Evolutionary conservation across 306 rosid genomes (phyloP), one percentile per base, ranked within the genome.

Genomic region (Prunus mira): DNA sequence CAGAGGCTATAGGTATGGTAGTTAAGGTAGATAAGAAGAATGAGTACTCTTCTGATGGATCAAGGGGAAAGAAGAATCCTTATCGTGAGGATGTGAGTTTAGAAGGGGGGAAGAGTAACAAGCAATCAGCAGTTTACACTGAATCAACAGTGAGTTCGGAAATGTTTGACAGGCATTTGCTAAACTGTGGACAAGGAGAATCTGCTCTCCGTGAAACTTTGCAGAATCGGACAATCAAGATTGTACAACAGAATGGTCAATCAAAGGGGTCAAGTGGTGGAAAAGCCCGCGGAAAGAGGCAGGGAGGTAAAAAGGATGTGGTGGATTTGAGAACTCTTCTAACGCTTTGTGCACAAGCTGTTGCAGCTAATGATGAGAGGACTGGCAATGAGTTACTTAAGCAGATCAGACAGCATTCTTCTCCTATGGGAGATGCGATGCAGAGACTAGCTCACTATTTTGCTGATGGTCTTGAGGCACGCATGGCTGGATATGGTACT

Each of bases 391-490:
- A 76, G 52, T 66, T 84, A 14, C 79, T 84, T 56, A 80, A 76
- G 81, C 84, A 65, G 76, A 84, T 84, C 74, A 80, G 84, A 55
- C 79, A 62, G 7, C 84, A 72, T 76, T 71, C 87, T 27, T 67
- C 87, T 60, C 65, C 82, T 25, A 57, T 4, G 14, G 87, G 77
- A 12, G 80, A 84, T 64, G 82, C 84, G 17, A 80, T 84, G 84
- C 87, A 73, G 69, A 80, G 87, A 68, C 49, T 80, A 64, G 84
- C 87, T 20, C 76, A 78, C 47, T 73, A 70, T 73, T 84, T 84
- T 73, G 80, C 87, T n/a, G 69, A 76, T 63, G 87, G 84, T 58
- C 82, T 84, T 19, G 82, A 80, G 79, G 84, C 87, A 30, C 87
- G 84, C 25, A 67, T 67, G 67, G 84, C 84, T 61, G 84, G 87